Conservation (phyloP, 2,329 filamentous ascomycete genomes). For the Sarocladium brachiariae region DNA sequence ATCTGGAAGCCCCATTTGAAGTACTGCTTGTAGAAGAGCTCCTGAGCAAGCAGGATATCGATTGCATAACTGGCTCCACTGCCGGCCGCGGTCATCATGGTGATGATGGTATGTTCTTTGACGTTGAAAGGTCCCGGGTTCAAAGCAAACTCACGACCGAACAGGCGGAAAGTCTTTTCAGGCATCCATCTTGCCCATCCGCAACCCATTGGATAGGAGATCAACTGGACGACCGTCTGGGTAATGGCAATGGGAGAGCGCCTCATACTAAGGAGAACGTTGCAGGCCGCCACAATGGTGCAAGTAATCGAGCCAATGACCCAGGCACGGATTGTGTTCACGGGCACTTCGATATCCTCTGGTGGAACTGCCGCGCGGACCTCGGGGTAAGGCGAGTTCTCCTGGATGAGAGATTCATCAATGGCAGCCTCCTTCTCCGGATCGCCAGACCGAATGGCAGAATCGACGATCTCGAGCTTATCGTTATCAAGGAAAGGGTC, state of each 20-base stretch:
- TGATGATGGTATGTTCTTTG: slow-evolving; percentile 44
- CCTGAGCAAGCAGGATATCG: slow-evolving; percentile 34
- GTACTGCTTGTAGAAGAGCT: slow-evolving; percentile 43
- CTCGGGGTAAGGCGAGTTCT: slow-evolving; percentile 36
- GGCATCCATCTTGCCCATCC: slow-evolving; percentile 28
- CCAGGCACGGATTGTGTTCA: slow-evolving; percentile 56
- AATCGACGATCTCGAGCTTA: slow-evolving; percentile 41
- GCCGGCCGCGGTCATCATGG: slow-evolving; percentile 35
- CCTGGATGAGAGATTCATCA: slow-evolving; percentile 36
- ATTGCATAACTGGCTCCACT: slow-evolving; percentile 28
- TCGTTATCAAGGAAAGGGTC: slow-evolving; percentile 47
- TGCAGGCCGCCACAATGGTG: slow-evolving; percentile 50
- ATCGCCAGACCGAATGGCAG: slow-evolving; percentile 33
- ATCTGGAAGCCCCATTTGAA: slow-evolving; percentile 54
- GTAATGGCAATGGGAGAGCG: slow-evolving; percentile 45
- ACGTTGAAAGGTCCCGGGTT: slow-evolving; percentile 37
- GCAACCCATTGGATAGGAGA: slow-evolving; percentile 41
- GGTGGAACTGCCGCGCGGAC: slow-evolving; percentile 23
- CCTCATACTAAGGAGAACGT: slow-evolving; percentile 45
- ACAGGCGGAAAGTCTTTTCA: slow-evolving; percentile 21
- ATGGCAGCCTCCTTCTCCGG: slow-evolving; percentile 33
- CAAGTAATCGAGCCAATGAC: slow-evolving; percentile 49
- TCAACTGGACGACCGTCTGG: slow-evolving; percentile 47
- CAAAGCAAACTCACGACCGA: slow-evolving; percentile 26
- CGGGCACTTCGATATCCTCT: slow-evolving; percentile 45